Evolutionary conservation across 2,329 filamentous ascomycete species (phyloP).

Genomic region (Aspergillus fumigatus): DNA sequence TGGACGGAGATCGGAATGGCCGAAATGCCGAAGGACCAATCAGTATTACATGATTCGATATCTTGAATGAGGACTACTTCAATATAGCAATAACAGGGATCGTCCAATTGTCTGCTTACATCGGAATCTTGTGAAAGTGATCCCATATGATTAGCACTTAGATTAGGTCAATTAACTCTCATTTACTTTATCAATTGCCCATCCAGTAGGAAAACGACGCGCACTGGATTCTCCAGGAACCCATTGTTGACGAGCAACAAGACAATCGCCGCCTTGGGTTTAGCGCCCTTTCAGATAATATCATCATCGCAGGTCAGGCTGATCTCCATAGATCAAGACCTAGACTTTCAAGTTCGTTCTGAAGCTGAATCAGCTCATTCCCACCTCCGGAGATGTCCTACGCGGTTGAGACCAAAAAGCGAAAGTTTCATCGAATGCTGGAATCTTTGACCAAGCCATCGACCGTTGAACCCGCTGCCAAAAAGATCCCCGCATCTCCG

Average conservation of each 20-base stretch:
- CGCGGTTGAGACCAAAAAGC: slow-evolving; percentile 43
- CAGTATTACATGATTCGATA: slow-evolving; percentile 14
- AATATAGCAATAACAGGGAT: not conserved
- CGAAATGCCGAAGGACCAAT: slow-evolving; percentile 16
- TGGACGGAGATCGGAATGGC: slow-evolving; percentile 9
- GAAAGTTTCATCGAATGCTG: slow-evolving; percentile 45
- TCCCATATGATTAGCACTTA: not conserved
- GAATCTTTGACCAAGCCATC: slow-evolving; percentile 40
- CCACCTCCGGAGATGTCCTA: slow-evolving; percentile 36
- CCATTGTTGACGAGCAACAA: not conserved
- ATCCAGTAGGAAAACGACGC: not conserved
- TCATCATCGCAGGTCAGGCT: slow-evolving; percentile 12
- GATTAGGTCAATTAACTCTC: not conserved
- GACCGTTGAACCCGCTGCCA: slow-evolving; percentile 15
- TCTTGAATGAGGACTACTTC: not conserved
- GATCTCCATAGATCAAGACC: not conserved
- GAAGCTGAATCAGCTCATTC: not conserved
- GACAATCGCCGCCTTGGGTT: slow-evolving; percentile 3
- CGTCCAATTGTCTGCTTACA: not conserved
- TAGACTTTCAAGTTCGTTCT: not conserved
- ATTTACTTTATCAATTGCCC: not conserved
- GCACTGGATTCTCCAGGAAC: not conserved
- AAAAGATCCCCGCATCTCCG: slow-evolving; percentile 15
- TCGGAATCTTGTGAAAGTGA: not conserved
- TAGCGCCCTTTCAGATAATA: slow-evolving; percentile 10